Percentiles rank a stretch among this genome's conserved stretches.
Conservation (phyloP, 1,284 basidiomycete species). For the Leucoagaricus sp. region DNA sequence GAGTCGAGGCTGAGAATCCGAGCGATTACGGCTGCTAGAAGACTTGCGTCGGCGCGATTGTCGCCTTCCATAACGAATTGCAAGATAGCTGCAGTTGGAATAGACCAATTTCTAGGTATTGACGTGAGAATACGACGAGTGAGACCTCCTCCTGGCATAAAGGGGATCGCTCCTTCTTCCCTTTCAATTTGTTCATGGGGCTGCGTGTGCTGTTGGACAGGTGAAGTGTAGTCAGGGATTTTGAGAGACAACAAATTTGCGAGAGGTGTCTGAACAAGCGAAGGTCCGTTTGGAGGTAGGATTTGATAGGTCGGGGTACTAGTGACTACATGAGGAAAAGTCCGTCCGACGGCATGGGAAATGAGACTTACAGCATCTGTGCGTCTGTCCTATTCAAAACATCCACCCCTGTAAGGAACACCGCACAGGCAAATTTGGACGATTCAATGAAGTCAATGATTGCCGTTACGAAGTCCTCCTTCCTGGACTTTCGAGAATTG, state of each 20-base stretch:
- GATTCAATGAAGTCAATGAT: constrained; percentile 55
- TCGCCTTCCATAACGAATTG: constrained; percentile 80
- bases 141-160: constrained; percentile 77
- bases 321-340: constrained; percentile 10
- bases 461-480: constrained; percentile 63
- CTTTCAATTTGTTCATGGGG: constrained; percentile 30
- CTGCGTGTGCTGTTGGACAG: constrained; percentile 35
- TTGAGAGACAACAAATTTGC: constrained; percentile 41
- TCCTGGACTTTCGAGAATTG: constrained; percentile 49
- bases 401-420: constrained; percentile 77
- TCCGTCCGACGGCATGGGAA: constrained; percentile 16
- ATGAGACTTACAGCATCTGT: constrained; percentile 67
- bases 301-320: constrained; percentile 66
- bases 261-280: constrained; percentile 40
- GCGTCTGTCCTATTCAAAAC: constrained; percentile 70
- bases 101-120: constrained; percentile 53
- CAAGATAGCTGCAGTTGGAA: constrained; percentile 56
- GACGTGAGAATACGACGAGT: constrained; percentile 65
- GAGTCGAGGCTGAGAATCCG: constrained; percentile 46
- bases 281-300: constrained; percentile 39
- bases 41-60: constrained; percentile 69
- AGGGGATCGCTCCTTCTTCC: constrained; percentile 41
- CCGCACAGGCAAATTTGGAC: constrained; percentile 48
- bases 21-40: constrained; percentile 57
- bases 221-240: constrained; percentile 53